Conservation (phyloP, 768 basidiomycete species). For the Lepiota subincarnata region DNA sequence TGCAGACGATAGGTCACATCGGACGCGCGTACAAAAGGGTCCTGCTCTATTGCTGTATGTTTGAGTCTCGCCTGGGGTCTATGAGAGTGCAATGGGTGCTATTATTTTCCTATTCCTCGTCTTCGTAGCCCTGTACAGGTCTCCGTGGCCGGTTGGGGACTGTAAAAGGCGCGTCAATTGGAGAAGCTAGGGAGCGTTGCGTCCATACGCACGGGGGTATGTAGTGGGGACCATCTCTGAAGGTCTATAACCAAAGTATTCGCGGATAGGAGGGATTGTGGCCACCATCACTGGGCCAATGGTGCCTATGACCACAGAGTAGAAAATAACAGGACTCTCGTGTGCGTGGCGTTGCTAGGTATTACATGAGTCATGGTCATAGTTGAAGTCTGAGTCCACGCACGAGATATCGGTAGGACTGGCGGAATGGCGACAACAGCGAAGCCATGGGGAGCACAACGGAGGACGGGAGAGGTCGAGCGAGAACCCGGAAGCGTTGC, state of each 20-base stretch:
- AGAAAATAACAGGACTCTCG: conserved; percentile 89
- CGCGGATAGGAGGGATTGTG: conserved; percentile 74
- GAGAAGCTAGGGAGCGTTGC: background rate
- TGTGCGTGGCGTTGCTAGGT: conserved; percentile 85
- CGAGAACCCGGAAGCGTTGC: conserved; percentile 2
- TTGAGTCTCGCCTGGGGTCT: no score
- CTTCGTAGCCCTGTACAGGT: conserved; percentile 73
- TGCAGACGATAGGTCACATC: background rate
- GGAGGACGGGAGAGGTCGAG: background rate
- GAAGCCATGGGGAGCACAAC: conserved; percentile 33
- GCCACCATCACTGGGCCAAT: conserved; percentile 74
- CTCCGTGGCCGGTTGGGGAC: conserved; percentile 71
- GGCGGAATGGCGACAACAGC: conserved; percentile 42
- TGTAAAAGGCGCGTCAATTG: conserved; percentile 20
- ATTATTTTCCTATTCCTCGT: conserved; percentile 28
- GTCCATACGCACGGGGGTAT: conserved; percentile 64
- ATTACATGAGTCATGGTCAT: conserved; percentile 4
- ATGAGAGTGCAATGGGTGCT: background rate
- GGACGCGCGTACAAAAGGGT: background rate
- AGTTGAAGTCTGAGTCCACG: background rate
- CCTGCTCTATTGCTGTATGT: no score
- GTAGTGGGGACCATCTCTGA: conserved; percentile 69
- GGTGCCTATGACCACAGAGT: conserved; percentile 69
- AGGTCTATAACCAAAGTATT: conserved; percentile 65
- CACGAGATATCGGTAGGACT: conserved; percentile 50